Percentiles rank a stretch among this genome's conserved stretches.
Conservation (phyloP, 2,329 filamentous ascomycete genomes). For the Stagonosporopsis chrysanthemi region DNA sequence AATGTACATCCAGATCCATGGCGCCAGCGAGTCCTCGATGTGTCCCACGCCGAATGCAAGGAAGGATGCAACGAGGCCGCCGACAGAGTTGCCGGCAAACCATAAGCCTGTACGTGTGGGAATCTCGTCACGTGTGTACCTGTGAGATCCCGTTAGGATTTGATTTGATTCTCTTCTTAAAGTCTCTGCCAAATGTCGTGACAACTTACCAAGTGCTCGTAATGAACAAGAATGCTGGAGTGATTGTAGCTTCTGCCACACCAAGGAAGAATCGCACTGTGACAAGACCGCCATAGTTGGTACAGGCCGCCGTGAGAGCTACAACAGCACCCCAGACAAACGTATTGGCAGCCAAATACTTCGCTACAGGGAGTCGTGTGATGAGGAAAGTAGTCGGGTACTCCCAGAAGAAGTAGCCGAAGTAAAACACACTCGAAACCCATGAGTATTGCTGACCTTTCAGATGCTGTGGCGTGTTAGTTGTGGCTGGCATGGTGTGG, state of each 20-base stretch:
- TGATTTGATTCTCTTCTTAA: background rate
- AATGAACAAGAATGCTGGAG: conserved; percentile 33
- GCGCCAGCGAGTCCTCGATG: conserved; percentile 4
- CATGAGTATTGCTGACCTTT: conserved; percentile 12
- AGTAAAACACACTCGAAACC: background rate
- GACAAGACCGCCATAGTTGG: conserved; percentile 2
- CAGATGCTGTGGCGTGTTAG: conserved; percentile 3
- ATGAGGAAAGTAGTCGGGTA: background rate
- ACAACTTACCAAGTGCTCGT: conserved; percentile 37
- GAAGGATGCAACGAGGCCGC: conserved; percentile 10
- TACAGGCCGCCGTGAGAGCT: conserved; percentile 6
- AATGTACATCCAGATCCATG: conserved; percentile 15
- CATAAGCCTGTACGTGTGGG: conserved; percentile 11
- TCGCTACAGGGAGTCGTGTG: background rate
- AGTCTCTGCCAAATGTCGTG: conserved; percentile 8
- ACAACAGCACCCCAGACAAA: conserved; percentile 3
- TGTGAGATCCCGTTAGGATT: background rate
- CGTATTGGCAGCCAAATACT: background rate
- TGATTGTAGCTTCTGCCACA: conserved; percentile 13
- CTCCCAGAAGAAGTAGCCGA: background rate
- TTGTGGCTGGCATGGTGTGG: background rate
- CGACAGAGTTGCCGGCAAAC: conserved; percentile 13
- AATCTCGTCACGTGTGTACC: conserved; percentile 14
- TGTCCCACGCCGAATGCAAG: conserved; percentile 13
- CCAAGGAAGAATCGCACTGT: conserved; percentile 12